phyloP scores from a whole-genome alignment of 306 rosid species.

The Vicia faba region DNA sequence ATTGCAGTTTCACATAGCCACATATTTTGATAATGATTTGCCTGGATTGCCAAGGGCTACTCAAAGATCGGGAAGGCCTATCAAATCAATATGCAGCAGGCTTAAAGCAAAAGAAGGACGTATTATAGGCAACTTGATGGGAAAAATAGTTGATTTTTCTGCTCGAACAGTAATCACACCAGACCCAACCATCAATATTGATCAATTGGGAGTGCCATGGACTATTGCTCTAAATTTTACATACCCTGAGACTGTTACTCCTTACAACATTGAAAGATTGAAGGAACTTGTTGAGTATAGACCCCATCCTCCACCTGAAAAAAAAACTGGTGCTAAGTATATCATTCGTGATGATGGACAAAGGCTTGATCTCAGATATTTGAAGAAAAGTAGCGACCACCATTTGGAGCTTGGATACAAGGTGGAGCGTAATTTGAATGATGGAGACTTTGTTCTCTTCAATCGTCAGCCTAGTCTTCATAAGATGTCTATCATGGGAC shows the following conservation, averaged over 20 bases:
- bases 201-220: too few species aligned
- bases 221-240: conserved; percentile 96
- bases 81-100: too few species aligned
- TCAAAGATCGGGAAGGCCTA: conserved; percentile 98
- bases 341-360: conserved; percentile 98
- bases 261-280: conserved; percentile 94
- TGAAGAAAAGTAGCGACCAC: conserved; percentile 96
- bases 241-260: conserved; percentile 98
- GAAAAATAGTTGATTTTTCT: too few species aligned
- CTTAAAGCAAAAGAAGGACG: too few species aligned
- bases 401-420: too few species aligned
- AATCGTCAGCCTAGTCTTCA: too few species aligned
- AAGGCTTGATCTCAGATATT: conserved; percentile 96
- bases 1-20: conserved; percentile 95
- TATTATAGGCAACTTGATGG: too few species aligned
- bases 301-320: conserved; percentile 99
- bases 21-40: conserved; percentile 93
- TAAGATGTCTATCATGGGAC: too few species aligned
- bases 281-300: conserved; percentile 98
- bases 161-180: too few species aligned
- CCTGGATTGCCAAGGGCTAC: conserved; percentile 99
- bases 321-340: conserved; percentile 99
- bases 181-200: too few species aligned
- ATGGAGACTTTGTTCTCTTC: too few species aligned
- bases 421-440: too few species aligned